Evolutionary conservation across 345 rosid species (phyloP), one percentile per base, ranked within the genome.

Genomic region (Stellera chamaejasme): DNA sequence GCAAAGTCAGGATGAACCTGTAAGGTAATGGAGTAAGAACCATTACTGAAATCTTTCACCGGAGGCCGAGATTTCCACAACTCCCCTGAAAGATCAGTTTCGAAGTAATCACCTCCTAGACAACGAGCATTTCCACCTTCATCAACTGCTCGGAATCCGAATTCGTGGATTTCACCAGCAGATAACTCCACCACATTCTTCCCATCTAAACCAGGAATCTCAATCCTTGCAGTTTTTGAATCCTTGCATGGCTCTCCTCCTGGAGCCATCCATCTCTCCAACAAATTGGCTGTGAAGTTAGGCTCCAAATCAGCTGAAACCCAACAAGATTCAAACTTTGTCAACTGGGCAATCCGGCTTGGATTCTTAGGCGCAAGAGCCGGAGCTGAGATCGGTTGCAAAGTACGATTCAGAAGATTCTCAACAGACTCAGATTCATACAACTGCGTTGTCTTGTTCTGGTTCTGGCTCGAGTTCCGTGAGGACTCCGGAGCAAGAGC

Each of bases 1-100:
- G 54, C 58, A 41, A 79, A 82, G 66, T 79, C 79, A 3, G 86
- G 97, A 75, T 82, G 88, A 60, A 79, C 85, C 57, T 79, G 88
- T 42, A 82, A 74, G 4, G 63, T 59, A 45, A 79, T 16, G 2
- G 76, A 69, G 62, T 82, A 82, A 2, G 82, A 68, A 41, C 88
- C 88, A 49, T 82, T 75, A n/a, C 69, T 72, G 15, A 82, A 77
- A 69, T 82, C 85, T 63, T 59, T 77, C 27, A 82, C 69, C 23
- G 64, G 48, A 27, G 88, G 88, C 68, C 81, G 53, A 15, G 80
- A 79, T 60, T 77, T 79, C 85, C 88, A 82, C 41, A 72, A 60
- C 44, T 69, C 77, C 9, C 88, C 85, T 0, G 85, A 79, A 45
- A 82, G 85, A 71, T 79, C 88, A 2, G 75, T 66, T 67, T 82